These are phyloP conservation scores for Phoma sp. DNA, from an alignment of 2,329 filamentous ascomycete species.

Conservation along the genomic window DNA sequence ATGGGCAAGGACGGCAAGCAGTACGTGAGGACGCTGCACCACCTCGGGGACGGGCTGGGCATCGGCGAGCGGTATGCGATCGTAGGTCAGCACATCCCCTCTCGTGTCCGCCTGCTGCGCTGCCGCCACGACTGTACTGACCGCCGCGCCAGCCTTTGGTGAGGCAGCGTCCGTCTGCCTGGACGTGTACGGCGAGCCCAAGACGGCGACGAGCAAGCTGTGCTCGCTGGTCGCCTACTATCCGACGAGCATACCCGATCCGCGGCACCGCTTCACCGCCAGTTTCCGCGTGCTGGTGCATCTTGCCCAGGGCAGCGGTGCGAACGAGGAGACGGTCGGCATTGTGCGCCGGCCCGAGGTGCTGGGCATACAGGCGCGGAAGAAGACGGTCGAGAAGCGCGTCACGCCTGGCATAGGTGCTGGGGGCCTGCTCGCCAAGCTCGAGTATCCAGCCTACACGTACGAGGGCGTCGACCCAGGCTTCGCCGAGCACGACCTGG, in stretches of 20 bases:
- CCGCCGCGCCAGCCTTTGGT: conserved; percentile 60
- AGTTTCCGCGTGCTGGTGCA: conserved; percentile 62
- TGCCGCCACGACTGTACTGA: conserved; percentile 11
- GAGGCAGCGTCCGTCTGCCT: conserved; percentile 66
- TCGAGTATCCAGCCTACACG: conserved; percentile 57
- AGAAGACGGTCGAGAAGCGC: conserved; percentile 55
- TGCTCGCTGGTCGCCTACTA: conserved; percentile 69
- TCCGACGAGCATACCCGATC: conserved; percentile 63
- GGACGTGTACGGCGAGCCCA: conserved; percentile 63
- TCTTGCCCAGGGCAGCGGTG: conserved; percentile 53
- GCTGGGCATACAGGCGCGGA: conserved; percentile 61
- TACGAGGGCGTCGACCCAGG: conserved; percentile 66
- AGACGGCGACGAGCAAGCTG: conserved; percentile 57
- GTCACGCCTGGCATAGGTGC: conserved; percentile 60
- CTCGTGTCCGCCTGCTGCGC: not conserved
- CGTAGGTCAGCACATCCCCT: conserved; percentile 57
- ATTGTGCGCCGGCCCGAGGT: conserved; percentile 58
- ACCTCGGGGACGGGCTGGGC: conserved; percentile 60
- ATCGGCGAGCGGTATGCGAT: conserved; percentile 68
- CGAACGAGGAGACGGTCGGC: conserved; percentile 53
- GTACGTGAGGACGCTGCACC: conserved; percentile 56
- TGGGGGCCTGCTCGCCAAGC: conserved; percentile 51
- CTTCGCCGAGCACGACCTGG: conserved; percentile 74
- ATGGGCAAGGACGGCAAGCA: conserved; percentile 57
- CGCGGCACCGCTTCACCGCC: conserved; percentile 53